Conservation (phyloP, 176 grass and related monocot genomes). For the Triticum aestivum region DNA sequence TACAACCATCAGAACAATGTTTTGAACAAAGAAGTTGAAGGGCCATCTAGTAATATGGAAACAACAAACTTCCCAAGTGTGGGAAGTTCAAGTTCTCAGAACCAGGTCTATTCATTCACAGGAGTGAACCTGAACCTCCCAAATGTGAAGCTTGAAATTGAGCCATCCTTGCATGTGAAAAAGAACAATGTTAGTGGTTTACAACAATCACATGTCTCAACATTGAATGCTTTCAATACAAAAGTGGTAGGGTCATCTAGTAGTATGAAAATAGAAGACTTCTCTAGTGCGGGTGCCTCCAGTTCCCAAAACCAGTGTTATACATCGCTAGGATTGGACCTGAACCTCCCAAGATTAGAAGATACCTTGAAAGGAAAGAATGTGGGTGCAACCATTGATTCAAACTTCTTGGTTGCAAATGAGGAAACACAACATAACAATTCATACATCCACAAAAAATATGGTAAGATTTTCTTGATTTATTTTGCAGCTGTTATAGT, state of each 20-base stretch:
- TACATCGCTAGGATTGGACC: slow-evolving; percentile 32
- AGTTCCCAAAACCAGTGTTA: slow-evolving; percentile 24
- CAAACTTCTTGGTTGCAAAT: slow-evolving; percentile 32
- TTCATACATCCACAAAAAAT: slow-evolving; percentile 37
- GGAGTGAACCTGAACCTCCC: slow-evolving; percentile 34
- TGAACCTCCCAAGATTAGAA: slow-evolving; percentile 32
- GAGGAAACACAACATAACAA: slow-evolving; percentile 17
- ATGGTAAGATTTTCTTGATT: slow-evolving; percentile 39
- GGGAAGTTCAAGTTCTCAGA: slow-evolving; percentile 12
- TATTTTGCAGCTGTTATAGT: neutral
- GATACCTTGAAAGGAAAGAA: slow-evolving; percentile 20
- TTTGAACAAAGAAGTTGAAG: slow-evolving; percentile 41
- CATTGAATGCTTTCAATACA: slow-evolving; percentile 36
- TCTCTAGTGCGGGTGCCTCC: slow-evolving; percentile 23
- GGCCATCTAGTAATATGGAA: slow-evolving; percentile 19
- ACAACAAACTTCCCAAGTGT: slow-evolving; percentile 23
- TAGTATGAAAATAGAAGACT: slow-evolving; percentile 31
- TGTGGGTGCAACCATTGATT: slow-evolving; percentile 28
- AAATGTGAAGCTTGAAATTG: slow-evolving; percentile 32
- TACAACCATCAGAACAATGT: neutral
- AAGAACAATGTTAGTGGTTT: slow-evolving; percentile 33
- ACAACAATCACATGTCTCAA: slow-evolving; percentile 3
- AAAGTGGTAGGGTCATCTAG: slow-evolving; percentile 27
- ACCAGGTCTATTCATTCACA: slow-evolving; percentile 15
- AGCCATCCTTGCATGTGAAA: slow-evolving; percentile 11